Conservation (phyloP, 208 protist species). For the Acanthamoeba sp. region DNA sequence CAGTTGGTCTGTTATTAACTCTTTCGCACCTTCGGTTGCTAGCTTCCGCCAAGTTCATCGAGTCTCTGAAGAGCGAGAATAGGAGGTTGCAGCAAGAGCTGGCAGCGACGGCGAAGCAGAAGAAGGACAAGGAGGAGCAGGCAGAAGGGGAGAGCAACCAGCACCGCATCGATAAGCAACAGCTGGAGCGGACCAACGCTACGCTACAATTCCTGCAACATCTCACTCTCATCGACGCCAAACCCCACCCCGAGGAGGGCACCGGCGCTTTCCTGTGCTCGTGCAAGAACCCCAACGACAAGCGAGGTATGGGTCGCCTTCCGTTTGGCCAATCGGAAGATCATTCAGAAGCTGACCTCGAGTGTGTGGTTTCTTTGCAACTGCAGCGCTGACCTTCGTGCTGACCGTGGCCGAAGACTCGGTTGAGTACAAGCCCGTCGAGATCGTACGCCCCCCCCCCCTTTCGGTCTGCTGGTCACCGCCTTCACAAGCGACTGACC, state of each 20-base stretch:
- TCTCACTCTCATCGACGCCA: conserved; percentile 35
- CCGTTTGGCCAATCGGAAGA: not conserved
- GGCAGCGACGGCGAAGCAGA: not conserved
- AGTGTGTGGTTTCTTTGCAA: not conserved
- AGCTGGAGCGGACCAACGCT: not conserved
- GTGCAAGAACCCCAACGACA: conserved; percentile 45
- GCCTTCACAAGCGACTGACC: not conserved
- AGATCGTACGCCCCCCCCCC: not conserved
- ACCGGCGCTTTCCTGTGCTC: not conserved
- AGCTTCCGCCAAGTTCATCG: conserved; percentile 19
- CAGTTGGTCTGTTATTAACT: too few species aligned
- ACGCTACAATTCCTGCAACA: not conserved
- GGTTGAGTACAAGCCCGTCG: conserved; percentile 38
- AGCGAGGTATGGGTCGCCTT: not conserved
- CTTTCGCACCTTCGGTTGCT: not conserved
- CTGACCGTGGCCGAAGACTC: conserved; percentile 17
- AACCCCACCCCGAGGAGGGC: conserved; percentile 27
- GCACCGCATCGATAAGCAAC: not conserved
- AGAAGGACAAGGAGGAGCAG: not conserved
- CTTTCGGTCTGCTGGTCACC: not conserved
- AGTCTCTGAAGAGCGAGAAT: not conserved
- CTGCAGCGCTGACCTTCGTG: not conserved
- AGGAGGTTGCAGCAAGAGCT: not conserved
- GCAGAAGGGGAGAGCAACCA: not conserved
- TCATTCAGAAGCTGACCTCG: not conserved